Percentiles rank a stretch among this genome's conserved stretches.
Evolutionary conservation across 768 basidiomycete species (phyloP).

Genomic region (Dacryopinax primogenitus): DNA sequence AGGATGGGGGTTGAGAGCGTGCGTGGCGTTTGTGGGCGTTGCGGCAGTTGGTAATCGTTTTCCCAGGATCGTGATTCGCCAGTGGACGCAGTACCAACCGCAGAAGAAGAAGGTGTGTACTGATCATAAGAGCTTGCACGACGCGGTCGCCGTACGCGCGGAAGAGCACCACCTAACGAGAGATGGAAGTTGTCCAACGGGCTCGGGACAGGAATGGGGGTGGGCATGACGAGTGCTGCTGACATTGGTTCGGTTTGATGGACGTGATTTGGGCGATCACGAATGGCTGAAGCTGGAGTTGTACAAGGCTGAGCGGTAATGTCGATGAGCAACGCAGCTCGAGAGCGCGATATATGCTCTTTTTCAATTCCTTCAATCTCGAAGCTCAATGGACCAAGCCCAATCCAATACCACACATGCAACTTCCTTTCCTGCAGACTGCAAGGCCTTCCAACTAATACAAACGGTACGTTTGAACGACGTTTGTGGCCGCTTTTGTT

Average conservation of each 20-base stretch:
- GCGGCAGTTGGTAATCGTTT: neutral
- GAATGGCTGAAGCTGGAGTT: neutral
- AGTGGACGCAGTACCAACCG: neutral
- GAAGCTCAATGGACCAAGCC: neutral
- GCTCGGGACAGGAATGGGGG: neutral
- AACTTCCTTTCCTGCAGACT: neutral
- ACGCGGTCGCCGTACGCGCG: neutral
- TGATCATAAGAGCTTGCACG: neutral
- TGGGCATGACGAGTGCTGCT: neutral
- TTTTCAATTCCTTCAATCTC: neutral
- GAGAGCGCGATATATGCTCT: neutral
- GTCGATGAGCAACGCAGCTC: neutral
- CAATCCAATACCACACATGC: neutral
- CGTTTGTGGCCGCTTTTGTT: conserved; percentile 1
- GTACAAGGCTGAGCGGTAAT: neutral
- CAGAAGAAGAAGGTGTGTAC: neutral
- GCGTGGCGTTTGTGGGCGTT: neutral
- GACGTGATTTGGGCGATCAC: neutral
- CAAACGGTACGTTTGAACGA: neutral
- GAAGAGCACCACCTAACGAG: neutral
- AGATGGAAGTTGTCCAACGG: conserved; percentile 6
- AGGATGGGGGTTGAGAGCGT: neutral
- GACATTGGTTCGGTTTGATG: neutral
- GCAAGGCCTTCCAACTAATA: neutral
- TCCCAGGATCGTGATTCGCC: neutral